Percentiles rank a stretch among this genome's conserved stretches.
Conservation (phyloP, 148 eudicot genomes). For the Mesembryanthemum crystallinum region DNA sequence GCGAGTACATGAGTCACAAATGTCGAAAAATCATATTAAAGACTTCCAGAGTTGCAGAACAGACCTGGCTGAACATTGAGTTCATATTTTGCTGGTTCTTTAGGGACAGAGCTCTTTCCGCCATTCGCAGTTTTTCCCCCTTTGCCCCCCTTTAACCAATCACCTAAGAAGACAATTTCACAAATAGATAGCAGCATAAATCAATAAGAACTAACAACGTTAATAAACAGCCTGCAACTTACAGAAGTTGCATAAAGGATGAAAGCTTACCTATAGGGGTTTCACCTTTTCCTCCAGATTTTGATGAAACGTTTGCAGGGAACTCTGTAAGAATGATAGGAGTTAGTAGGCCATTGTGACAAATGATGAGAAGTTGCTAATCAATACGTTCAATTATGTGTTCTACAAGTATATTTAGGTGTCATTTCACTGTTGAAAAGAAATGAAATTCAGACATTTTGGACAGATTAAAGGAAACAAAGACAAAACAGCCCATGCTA, state of each 20-base stretch:
- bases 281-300: conserved; percentile 49
- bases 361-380: conserved; percentile 1
- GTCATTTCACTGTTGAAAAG: background rate
- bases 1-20: background rate
- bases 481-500: background rate
- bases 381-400: background rate
- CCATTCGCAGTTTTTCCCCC: conserved; percentile 53
- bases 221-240: background rate
- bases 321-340: background rate
- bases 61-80: conserved; percentile 60
- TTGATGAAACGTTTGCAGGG: conserved; percentile 24
- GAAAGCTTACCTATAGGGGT: conserved; percentile 20
- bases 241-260: conserved; percentile 4
- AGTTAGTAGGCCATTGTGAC: conserved; percentile 3
- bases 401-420: background rate
- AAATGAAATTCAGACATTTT: background rate
- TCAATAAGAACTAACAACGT: background rate
- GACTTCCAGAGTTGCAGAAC: conserved; percentile 18
- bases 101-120: conserved; percentile 42
- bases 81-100: conserved; percentile 40
- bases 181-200: conserved; percentile 3
- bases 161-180: conserved; percentile 24
- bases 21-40: background rate
- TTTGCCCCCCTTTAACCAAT: conserved; percentile 50
- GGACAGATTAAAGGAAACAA: background rate